Evolutionary conservation across 2,329 filamentous ascomycete genomes (phyloP).

Genomic region (Tolypocladium tundrense): DNA sequence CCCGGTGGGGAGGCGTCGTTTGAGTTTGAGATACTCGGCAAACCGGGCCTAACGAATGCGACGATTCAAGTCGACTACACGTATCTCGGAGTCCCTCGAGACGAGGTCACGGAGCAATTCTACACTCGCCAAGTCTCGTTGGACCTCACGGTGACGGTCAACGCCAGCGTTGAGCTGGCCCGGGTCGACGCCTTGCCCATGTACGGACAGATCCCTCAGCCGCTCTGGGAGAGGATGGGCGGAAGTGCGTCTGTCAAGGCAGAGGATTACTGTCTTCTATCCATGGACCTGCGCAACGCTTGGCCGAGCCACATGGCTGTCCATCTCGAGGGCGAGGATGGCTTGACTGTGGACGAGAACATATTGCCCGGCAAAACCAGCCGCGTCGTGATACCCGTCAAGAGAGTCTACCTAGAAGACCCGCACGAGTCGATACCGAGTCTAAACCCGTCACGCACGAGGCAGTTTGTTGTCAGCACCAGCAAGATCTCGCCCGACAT

Average conservation of each 20-base stretch:
- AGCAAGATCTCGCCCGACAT: slow-evolving; percentile 69
- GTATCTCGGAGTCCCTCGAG: slow-evolving; percentile 59
- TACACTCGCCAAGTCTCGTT: slow-evolving; percentile 76
- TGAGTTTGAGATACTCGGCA: slow-evolving; percentile 76
- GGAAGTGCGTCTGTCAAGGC: slow-evolving; percentile 24
- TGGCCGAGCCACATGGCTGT: slow-evolving; percentile 76
- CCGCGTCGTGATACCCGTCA: slow-evolving; percentile 66
- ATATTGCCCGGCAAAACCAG: slow-evolving; percentile 60
- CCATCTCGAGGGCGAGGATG: slow-evolving; percentile 44
- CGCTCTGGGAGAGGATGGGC: slow-evolving; percentile 43
- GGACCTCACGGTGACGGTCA: slow-evolving; percentile 80
- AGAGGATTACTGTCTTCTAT: slow-evolving; percentile 64
- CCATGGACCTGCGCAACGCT: slow-evolving; percentile 78
- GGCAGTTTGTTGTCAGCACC: slow-evolving; percentile 86
- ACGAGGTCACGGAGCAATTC: slow-evolving; percentile 61
- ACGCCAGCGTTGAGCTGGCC: slow-evolving; percentile 75
- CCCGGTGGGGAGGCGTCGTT: slow-evolving; percentile 62
- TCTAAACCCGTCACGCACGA: slow-evolving; percentile 68
- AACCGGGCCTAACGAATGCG: slow-evolving; percentile 71
- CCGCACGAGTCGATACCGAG: slow-evolving; percentile 69
- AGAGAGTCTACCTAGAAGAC: slow-evolving; percentile 64
- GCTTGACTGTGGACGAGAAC: slow-evolving; percentile 38
- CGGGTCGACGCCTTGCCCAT: slow-evolving; percentile 72
- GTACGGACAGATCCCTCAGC: slow-evolving; percentile 51
- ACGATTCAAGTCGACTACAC: slow-evolving; percentile 81